A percentile compares a stretch with the other conserved stretches of the same genome.
phyloP scores from a whole-genome alignment of 257 asterid genomes.

The Forsythia viridissima region DNA sequence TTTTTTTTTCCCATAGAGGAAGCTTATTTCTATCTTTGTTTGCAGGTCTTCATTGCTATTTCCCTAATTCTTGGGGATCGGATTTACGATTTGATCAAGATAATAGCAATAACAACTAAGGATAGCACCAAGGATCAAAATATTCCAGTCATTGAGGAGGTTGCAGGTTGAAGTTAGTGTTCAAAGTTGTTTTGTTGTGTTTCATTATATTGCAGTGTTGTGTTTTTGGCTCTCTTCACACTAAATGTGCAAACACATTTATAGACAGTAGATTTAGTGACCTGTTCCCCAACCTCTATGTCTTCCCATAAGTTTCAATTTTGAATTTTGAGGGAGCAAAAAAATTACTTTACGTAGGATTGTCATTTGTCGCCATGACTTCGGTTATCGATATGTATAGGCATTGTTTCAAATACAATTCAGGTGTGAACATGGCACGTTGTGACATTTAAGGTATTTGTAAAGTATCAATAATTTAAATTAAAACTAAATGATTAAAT shows the following conservation, averaged over 20 bases:
- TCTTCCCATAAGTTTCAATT: background rate
- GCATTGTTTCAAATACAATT: background rate
- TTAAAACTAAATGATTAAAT: slow-evolving; percentile 9
- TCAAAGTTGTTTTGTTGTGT: slow-evolving; percentile 15
- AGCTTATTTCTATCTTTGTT: slow-evolving; percentile 23
- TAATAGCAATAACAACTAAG: slow-evolving; percentile 57
- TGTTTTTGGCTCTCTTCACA: background rate
- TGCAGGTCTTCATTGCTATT: slow-evolving; percentile 88
- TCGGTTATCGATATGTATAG: background rate
- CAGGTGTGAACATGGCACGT: background rate
- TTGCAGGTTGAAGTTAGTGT: slow-evolving; percentile 45
- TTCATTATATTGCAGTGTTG: background rate
- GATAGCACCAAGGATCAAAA: slow-evolving; percentile 44
- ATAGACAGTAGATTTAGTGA: background rate
- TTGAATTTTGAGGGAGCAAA: background rate
- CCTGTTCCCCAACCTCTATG: background rate
- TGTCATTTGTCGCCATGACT: background rate
- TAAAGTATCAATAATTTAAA: background rate
- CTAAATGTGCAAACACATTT: background rate
- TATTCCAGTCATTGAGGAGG: slow-evolving; percentile 59
- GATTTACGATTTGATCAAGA: slow-evolving; percentile 85
- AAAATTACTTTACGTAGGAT: background rate
- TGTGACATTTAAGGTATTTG: background rate
- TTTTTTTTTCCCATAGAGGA: background rate
- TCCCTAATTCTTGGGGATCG: slow-evolving; percentile 93